Evolutionary conservation across 768 basidiomycete species (phyloP).

Genomic region (Agaricus blazei): DNA sequence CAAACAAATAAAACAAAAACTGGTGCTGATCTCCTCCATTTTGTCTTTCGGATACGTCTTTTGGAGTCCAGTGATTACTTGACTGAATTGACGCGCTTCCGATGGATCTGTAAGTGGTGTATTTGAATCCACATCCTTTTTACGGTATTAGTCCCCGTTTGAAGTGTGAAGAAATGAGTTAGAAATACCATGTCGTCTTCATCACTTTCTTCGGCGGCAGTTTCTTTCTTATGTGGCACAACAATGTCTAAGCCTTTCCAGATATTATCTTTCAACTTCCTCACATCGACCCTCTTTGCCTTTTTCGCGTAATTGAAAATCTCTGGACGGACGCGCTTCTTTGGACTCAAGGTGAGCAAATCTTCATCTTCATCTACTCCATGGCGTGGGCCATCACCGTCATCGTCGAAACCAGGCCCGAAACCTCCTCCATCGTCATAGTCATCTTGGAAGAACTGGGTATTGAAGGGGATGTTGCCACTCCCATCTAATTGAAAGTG

Average conservation of each 20-base stretch:
- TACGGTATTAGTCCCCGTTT: slow-evolving; percentile 29
- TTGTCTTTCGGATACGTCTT: slow-evolving; percentile 86
- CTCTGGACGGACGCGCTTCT: slow-evolving; percentile 79
- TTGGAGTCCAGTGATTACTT: slow-evolving; percentile 80
- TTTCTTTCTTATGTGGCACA: slow-evolving; percentile 36
- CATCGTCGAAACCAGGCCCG: slow-evolving; percentile 46
- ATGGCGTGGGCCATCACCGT: slow-evolving; percentile 28
- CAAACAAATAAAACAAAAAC: slow-evolving; percentile 98
- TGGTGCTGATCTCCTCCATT: slow-evolving; percentile 97
- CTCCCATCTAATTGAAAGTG: slow-evolving; percentile 31
- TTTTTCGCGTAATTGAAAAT: slow-evolving; percentile 91
- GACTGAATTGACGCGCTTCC: slow-evolving; percentile 67
- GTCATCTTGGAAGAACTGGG: slow-evolving; percentile 96
- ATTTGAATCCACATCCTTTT: slow-evolving; percentile 22
- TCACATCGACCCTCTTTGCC: slow-evolving; percentile 94
- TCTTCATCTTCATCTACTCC: slow-evolving; percentile 62
- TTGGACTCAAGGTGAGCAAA: slow-evolving; percentile 71
- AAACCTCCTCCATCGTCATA: slow-evolving; percentile 75
- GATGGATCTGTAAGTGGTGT: slow-evolving; percentile 49
- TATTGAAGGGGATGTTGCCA: slow-evolving; percentile 77
- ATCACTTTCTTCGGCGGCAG: slow-evolving; percentile 30
- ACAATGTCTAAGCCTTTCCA: slow-evolving; percentile 90
- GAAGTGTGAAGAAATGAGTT: neutral
- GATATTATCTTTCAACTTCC: slow-evolving; percentile 95
- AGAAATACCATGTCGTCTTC: slow-evolving; percentile 48